Percentiles rank a stretch among this genome's conserved stretches.
phyloP scores from a whole-genome alignment of 2,329 filamentous ascomycete species.

The Cercospora zeae-maydis region DNA sequence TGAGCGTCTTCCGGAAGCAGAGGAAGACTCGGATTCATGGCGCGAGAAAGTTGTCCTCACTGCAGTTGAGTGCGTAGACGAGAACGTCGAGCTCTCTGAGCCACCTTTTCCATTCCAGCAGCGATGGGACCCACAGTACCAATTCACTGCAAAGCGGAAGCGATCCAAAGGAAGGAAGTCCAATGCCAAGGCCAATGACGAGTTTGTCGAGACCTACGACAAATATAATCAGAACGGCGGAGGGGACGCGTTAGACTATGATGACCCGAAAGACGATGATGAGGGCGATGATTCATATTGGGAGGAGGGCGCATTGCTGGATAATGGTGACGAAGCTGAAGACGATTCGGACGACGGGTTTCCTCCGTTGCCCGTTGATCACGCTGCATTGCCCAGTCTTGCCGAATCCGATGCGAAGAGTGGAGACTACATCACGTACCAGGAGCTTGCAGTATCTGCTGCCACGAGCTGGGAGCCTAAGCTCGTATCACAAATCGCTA shows the following conservation, averaged over 20 bases:
- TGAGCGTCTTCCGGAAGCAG: slow-evolving; percentile 19
- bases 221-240: slow-evolving; percentile 37
- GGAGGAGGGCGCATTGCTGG: slow-evolving; percentile 31
- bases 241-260: slow-evolving; percentile 41
- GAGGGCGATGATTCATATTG: slow-evolving; percentile 30
- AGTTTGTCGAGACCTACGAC: slow-evolving; percentile 39
- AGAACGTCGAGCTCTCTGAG: slow-evolving; percentile 63
- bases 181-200: slow-evolving; percentile 40
- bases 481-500: slow-evolving; percentile 61
- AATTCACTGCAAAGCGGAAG: slow-evolving; percentile 37
- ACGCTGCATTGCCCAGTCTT: slow-evolving; percentile 51
- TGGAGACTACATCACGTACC: slow-evolving; percentile 68
- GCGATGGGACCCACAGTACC: slow-evolving; percentile 74
- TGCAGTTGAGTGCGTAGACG: slow-evolving; percentile 80
- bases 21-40: slow-evolving; percentile 64
- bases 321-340: slow-evolving; percentile 24
- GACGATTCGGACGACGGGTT: slow-evolving; percentile 54
- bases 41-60: slow-evolving; percentile 67
- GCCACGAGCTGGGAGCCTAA: slow-evolving; percentile 65
- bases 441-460: slow-evolving; percentile 58
- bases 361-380: slow-evolving; percentile 39
- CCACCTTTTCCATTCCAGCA: slow-evolving; percentile 89
- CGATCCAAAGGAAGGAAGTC: slow-evolving; percentile 53
- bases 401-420: slow-evolving; percentile 47
- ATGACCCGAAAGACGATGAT: slow-evolving; percentile 40